Conservation (phyloP, 31 red algal species). For the Endocladia muricata region DNA sequence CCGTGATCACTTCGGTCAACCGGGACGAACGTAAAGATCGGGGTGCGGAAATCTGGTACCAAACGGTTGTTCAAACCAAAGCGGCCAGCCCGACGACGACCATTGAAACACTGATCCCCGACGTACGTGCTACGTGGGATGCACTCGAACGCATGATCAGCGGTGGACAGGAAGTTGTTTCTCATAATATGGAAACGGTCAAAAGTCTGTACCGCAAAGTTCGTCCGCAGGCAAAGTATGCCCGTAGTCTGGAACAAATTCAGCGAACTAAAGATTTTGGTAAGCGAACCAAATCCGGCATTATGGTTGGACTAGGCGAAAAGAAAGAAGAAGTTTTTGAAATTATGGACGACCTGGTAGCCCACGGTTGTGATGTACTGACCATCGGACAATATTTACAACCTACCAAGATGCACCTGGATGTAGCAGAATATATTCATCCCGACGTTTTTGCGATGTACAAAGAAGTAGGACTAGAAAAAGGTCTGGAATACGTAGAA, state of each 20-base stretch:
- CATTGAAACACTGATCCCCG: slow-evolving; percentile 87
- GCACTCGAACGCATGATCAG: slow-evolving; percentile 60
- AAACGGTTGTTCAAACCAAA: slow-evolving; percentile 78
- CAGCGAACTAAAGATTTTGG: slow-evolving; percentile 38
- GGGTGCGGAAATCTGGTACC: slow-evolving; percentile 80
- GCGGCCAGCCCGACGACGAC: slow-evolving; percentile 28
- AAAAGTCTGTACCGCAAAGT: slow-evolving; percentile 68
- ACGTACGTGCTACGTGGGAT: slow-evolving; percentile 70
- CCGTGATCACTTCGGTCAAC: slow-evolving; percentile 93
- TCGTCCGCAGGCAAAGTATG: slow-evolving; percentile 76
- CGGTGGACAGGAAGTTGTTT: slow-evolving; percentile 86
- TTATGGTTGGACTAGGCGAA: slow-evolving; percentile 98
- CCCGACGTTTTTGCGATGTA: slow-evolving; percentile 86
- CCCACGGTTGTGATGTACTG: slow-evolving; percentile 76
- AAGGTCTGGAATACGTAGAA: slow-evolving; percentile 95
- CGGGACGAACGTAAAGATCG: slow-evolving; percentile 92
- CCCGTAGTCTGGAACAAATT: slow-evolving; percentile 67
- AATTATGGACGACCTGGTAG: slow-evolving; percentile 70
- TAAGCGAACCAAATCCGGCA: slow-evolving; percentile 80
- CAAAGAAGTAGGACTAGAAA: slow-evolving; percentile 46
- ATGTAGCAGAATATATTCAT: slow-evolving; percentile 84
- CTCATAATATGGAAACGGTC: slow-evolving; percentile 98
- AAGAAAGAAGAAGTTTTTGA: slow-evolving; percentile 75
- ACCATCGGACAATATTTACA: slow-evolving; percentile 96
- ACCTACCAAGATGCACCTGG: slow-evolving; percentile 76